Conservation (phyloP, 2,329 filamentous ascomycete species). For the Ophiostoma sp. region DNA sequence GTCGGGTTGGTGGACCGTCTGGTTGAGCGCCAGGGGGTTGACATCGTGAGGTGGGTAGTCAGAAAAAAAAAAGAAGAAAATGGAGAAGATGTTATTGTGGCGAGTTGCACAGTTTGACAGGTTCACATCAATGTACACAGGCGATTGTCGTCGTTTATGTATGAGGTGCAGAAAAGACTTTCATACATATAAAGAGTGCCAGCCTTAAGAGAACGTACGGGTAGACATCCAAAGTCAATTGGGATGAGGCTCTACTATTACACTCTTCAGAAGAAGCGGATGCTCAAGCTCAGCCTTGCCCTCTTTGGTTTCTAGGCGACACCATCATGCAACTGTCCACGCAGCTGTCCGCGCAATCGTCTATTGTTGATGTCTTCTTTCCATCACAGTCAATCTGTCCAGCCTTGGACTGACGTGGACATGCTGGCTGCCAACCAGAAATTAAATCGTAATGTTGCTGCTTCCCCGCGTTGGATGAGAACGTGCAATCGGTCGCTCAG, state of each 20-base stretch:
- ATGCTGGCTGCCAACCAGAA: background rate
- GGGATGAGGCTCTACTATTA: no score
- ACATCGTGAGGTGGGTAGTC: background rate
- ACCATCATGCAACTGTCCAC: background rate
- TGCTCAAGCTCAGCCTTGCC: background rate
- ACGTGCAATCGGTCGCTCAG: background rate
- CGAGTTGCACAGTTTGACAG: no score
- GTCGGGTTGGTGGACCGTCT: background rate
- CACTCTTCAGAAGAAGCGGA: no score
- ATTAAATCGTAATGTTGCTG: background rate
- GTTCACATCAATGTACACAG: background rate
- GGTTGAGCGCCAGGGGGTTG: background rate
- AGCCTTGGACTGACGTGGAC: slow-evolving; percentile 6
- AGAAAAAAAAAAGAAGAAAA: background rate
- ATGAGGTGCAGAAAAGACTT: no score
- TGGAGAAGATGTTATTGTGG: background rate
- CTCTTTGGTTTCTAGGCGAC: background rate
- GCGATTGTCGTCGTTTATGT: no score
- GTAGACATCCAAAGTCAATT: no score
- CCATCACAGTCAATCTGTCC: background rate
- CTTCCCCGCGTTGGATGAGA: background rate
- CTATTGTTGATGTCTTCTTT: background rate
- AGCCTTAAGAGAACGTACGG: no score
- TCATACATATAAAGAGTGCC: no score
- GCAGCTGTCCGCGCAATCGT: no score